phyloP scores from a whole-genome alignment of 2,329 filamentous ascomycete genomes.

The Apiospora marii region DNA sequence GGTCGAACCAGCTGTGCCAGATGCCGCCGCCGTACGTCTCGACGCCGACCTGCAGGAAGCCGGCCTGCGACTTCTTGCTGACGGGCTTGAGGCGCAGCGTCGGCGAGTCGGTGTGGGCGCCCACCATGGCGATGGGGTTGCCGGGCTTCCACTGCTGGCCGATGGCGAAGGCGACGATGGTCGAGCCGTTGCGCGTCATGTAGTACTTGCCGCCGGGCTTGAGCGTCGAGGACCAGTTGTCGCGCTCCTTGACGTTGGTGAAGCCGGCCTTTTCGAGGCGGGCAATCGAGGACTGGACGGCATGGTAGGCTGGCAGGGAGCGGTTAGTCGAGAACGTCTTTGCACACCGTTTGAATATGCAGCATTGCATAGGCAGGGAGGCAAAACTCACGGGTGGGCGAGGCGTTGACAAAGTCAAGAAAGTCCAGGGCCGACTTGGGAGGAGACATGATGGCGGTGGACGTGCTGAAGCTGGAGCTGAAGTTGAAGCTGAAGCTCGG shows the following conservation, averaged over 20 bases:
- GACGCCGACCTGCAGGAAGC: constrained; percentile 93
- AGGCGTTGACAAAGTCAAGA: constrained; percentile 91
- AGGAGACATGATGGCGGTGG: constrained; percentile 52
- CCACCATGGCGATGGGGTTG: constrained; percentile 91
- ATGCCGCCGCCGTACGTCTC: constrained; percentile 97
- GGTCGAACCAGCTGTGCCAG: constrained; percentile 99
- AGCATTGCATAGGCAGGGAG: constrained; percentile 23
- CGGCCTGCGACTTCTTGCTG: constrained; percentile 84
- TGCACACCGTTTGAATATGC: constrained; percentile 21
- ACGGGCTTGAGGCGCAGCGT: constrained; percentile 93
- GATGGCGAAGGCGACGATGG: constrained; percentile 91
- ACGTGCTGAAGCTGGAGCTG: constrained; percentile 19
- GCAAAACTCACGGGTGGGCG: constrained; percentile 79
- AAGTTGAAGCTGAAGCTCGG: constrained; percentile 9
- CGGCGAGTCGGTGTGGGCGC: constrained; percentile 94
- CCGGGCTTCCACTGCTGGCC: constrained; percentile 91
- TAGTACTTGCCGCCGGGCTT: constrained; percentile 94
- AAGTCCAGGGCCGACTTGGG: constrained; percentile 78
- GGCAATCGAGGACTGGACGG: constrained; percentile 79
- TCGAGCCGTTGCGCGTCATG: constrained; percentile 91
- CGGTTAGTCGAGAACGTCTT: neutral
- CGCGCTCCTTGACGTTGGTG: constrained; percentile 85
- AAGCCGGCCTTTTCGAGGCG: constrained; percentile 87
- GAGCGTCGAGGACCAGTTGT: constrained; percentile 83
- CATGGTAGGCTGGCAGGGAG: constrained; percentile 81